Percentiles rank a stretch among this genome's conserved stretches.
phyloP scores from a whole-genome alignment of 495 filamentous ascomycete species.

The Cercophora scortea region DNA sequence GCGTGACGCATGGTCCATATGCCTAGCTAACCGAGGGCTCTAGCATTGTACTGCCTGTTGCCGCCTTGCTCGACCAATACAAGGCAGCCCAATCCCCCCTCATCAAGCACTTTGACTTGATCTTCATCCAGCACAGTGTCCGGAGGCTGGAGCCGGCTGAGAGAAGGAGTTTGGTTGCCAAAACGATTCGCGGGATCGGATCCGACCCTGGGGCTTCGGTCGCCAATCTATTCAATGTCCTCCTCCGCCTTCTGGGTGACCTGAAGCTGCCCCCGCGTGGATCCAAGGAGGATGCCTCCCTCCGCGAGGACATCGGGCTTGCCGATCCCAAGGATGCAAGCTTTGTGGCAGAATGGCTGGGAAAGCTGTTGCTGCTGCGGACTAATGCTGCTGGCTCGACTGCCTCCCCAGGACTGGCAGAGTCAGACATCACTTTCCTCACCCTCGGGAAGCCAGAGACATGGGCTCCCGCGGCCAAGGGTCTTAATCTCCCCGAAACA shows the following conservation, averaged over 20 bases:
- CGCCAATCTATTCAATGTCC: slow-evolving; percentile 77
- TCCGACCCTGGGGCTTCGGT: slow-evolving; percentile 54
- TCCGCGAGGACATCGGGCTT: slow-evolving; percentile 62
- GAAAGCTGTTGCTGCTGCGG: slow-evolving; percentile 70
- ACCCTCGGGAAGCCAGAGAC: slow-evolving; percentile 58
- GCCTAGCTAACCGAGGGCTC: not conserved
- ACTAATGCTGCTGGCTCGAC: slow-evolving; percentile 23
- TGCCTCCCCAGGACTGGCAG: slow-evolving; percentile 59
- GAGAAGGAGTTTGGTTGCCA: slow-evolving; percentile 55
- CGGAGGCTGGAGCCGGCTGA: slow-evolving; percentile 50
- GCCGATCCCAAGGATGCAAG: slow-evolving; percentile 53
- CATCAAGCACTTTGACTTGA: slow-evolving; percentile 79
- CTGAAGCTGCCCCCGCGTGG: slow-evolving; percentile 68
- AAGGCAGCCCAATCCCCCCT: slow-evolving; percentile 65
- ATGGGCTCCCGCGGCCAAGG: slow-evolving; percentile 56
- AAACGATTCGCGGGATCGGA: slow-evolving; percentile 63
- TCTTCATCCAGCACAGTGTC: slow-evolving; percentile 83
- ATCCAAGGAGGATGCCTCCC: slow-evolving; percentile 61
- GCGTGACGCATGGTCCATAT: not conserved
- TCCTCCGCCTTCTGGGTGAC: slow-evolving; percentile 65
- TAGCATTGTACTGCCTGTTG: slow-evolving; percentile 75
- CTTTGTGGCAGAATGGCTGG: slow-evolving; percentile 71
- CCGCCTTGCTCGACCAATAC: slow-evolving; percentile 78
- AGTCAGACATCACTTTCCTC: slow-evolving; percentile 68
- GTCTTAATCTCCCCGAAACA: slow-evolving; percentile 56